Base-by-base conservation (phyloP, 1,284 basidiomycete species). In the Ceratobasidium sp. region DNA sequence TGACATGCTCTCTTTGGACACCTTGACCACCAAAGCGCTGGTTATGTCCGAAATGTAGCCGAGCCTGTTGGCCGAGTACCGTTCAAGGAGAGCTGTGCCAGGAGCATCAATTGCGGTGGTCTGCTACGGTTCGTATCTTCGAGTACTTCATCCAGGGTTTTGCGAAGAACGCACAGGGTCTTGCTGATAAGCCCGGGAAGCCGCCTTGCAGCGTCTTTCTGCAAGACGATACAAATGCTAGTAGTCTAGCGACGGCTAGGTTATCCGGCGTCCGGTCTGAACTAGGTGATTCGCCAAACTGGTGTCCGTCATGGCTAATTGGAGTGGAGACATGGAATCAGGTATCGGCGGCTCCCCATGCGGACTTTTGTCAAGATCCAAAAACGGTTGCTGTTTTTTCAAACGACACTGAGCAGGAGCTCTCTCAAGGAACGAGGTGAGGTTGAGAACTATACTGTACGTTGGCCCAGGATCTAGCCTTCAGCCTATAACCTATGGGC, bases 1-100 rank as follows among this genome's bases (percentile, higher is more conserved):
- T 58, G 54, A 53, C 71, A 74, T 74, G 71, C 71, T 74, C 71
- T 74, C 71, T 74, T 74, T 74, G 71, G 71, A 64, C 71, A 74
- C n/a, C 26, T 64, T 74, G 60, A 60, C 71, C 71, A 64, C 71
- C 35, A 58, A 47, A 53, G 49, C 60, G 71, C 45, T 74, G 60
- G 71, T 74, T 74, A 74, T 74, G 60, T 74, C 71, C 71, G 71
- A 74, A 63, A 74, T 74, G 60, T 31, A 64, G 61, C 60, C 71
- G 71, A 63, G 60, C 69, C 69, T 74, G 37, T 73, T 26, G 56
- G 10, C 56, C 56, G 56, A 58, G 20, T 51, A 51, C 53, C 53
- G 53, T 54, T 31, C 53, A 11, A 35, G 33, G 60, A 61, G 60
- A 42, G 60, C 60, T n/a, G 56, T 63, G 60, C 60, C 45, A 61